Evolutionary conservation across 257 asterid genomes (phyloP).

Genomic region (Cruciata laevipes): DNA sequence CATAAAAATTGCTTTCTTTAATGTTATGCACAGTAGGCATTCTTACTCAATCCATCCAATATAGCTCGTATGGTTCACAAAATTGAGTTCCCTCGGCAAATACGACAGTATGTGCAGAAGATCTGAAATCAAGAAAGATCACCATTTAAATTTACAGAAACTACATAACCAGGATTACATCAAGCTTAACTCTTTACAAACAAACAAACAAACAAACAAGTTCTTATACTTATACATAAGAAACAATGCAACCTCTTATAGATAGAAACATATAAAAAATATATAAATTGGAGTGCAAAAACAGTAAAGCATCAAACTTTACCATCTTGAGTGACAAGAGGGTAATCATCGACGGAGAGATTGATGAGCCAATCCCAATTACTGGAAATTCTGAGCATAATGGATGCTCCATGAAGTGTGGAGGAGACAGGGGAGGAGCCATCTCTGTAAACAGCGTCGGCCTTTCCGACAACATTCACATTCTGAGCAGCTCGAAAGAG

Average conservation of each 20-base stretch:
- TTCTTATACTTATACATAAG: not conserved
- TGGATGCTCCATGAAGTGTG: conserved; percentile 73
- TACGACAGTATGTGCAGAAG: conserved; percentile 87
- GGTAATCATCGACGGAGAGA: conserved; percentile 70
- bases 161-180: not conserved
- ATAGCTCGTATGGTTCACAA: conserved; percentile 83
- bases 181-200: not conserved
- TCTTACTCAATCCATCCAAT: conserved; percentile 97
- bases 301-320: conserved; percentile 8
- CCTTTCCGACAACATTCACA: conserved; percentile 67
- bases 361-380: conserved; percentile 92
- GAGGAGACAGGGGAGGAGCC: conserved; percentile 76
- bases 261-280: not conserved
- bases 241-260: not conserved
- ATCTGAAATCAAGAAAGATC: conserved; percentile 48
- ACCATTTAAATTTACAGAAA: not conserved
- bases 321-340: conserved; percentile 93
- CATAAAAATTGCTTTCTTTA: not conserved
- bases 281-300: not conserved
- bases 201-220: not conserved
- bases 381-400: conserved; percentile 44
- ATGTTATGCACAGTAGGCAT: conserved; percentile 10
- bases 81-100: conserved; percentile 82
- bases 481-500: conserved; percentile 71
- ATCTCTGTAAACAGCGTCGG: conserved; percentile 42